phyloP scores from a whole-genome alignment of 768 basidiomycete genomes.

The Leccinum obscurum region DNA sequence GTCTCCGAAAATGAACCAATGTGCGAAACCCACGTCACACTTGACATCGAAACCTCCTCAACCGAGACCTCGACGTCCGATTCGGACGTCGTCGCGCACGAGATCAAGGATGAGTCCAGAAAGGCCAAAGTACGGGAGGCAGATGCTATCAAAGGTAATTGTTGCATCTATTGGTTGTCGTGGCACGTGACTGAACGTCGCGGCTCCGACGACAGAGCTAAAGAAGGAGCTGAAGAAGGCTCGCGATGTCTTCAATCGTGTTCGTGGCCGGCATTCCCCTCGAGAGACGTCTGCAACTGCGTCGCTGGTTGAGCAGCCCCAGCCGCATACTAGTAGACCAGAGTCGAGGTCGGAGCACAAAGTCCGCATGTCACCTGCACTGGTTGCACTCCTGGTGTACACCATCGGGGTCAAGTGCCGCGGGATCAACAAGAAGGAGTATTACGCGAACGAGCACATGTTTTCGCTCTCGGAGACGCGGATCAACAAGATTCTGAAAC shows the following conservation, averaged over 20 bases:
- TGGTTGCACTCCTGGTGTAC: constrained; percentile 82
- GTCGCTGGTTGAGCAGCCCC: constrained; percentile 18
- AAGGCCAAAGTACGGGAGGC: constrained; percentile 31
- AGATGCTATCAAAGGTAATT: constrained; percentile 39
- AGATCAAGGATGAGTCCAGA: constrained; percentile 27
- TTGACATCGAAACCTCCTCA: constrained; percentile 46
- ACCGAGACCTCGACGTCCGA: constrained; percentile 40
- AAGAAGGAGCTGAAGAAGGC: constrained; percentile 42
- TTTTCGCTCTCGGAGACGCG: constrained; percentile 90
- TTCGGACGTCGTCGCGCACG: constrained; percentile 26
- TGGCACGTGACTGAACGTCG: constrained; percentile 16
- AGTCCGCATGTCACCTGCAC: constrained; percentile 69
- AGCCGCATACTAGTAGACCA: constrained; percentile 5
- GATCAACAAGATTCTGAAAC: constrained; percentile 73
- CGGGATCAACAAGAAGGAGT: constrained; percentile 83
- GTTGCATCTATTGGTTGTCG: constrained; percentile 1
- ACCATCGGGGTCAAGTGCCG: constrained; percentile 95
- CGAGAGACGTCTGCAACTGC: constrained; percentile 19
- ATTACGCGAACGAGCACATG: constrained; percentile 84
- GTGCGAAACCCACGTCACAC: constrained; percentile 31
- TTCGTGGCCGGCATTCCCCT: constrained; percentile 33
- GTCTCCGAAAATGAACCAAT: constrained; percentile 42
- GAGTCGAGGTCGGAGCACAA: constrained; percentile 35
- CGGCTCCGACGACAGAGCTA: constrained; percentile 29
- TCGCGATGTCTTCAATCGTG: constrained; percentile 43